A percentile compares a stretch with the other conserved stretches of the same genome.
phyloP scores from a whole-genome alignment of 1,284 basidiomycete species.

The Leccinum cinnamomeum region DNA sequence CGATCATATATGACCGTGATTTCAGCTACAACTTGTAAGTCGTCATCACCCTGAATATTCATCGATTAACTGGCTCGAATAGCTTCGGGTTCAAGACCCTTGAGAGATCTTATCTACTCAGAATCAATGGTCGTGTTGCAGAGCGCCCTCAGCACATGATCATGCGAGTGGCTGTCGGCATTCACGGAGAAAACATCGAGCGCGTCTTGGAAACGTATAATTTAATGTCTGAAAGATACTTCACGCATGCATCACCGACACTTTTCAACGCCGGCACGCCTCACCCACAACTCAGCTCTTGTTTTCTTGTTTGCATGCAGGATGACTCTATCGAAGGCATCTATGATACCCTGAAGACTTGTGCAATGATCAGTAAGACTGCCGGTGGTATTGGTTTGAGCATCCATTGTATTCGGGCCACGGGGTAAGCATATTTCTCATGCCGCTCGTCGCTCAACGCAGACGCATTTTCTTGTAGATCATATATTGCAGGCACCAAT shows the following conservation, averaged over 20 bases:
- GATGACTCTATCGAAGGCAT: slow-evolving; percentile 99
- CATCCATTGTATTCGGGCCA: slow-evolving; percentile 97
- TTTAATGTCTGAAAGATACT: slow-evolving; percentile 95
- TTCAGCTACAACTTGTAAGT: slow-evolving; percentile 93
- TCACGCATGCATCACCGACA: slow-evolving; percentile 98
- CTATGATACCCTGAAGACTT: slow-evolving; percentile 97
- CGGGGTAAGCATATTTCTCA: slow-evolving; percentile 58
- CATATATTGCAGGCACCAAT: slow-evolving; percentile 93
- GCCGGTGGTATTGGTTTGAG: slow-evolving; percentile 97
- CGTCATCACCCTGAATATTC: slow-evolving; percentile 6
- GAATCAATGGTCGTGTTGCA: slow-evolving; percentile 92
- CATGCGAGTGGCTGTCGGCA: slow-evolving; percentile 99
- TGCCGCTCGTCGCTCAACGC: slow-evolving; percentile 21
- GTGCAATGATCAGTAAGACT: slow-evolving; percentile 99
- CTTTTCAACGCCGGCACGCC: slow-evolving; percentile 99
- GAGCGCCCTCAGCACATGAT: slow-evolving; percentile 99
- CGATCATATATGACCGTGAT: slow-evolving; percentile 98
- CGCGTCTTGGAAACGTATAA: slow-evolving; percentile 91
- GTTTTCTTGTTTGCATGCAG: slow-evolving; percentile 98
- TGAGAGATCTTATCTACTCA: slow-evolving; percentile 95
- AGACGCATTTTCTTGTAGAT: slow-evolving; percentile 42
- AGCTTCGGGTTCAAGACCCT: slow-evolving; percentile 99
- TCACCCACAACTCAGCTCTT: slow-evolving; percentile 92
- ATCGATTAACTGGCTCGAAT: slow-evolving; percentile 9
- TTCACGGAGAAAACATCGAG: slow-evolving; percentile 91